A percentile compares a stretch with the other conserved stretches of the same genome.
Evolutionary conservation across 202 grass and related monocot genomes (phyloP).

Genomic region (Schoenoplectus tabernaemontani): DNA sequence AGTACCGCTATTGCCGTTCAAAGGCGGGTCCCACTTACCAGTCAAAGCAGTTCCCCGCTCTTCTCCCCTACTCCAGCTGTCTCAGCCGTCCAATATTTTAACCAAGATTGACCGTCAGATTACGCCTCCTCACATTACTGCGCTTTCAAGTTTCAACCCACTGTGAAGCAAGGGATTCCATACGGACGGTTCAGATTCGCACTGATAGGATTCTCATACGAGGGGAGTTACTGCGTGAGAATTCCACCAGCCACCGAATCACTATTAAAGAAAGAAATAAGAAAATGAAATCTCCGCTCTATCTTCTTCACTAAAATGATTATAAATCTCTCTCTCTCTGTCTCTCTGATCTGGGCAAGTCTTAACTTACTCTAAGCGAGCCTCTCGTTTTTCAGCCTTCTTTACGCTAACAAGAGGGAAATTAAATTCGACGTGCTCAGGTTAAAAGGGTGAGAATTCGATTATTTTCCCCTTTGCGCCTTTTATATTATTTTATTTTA

Average conservation of each 20-base stretch:
- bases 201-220: conserved; percentile 1
- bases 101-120: background rate
- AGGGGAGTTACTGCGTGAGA: conserved; percentile 3
- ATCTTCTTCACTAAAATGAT: conserved; percentile 12
- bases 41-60: conserved; percentile 6
- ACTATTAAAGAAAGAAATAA: background rate
- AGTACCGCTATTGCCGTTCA: background rate
- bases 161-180: background rate
- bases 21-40: background rate
- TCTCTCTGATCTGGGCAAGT: conserved; percentile 17
- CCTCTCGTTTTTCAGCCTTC: background rate
- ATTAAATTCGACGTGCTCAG: conserved; percentile 20
- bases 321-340: background rate
- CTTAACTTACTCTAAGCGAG: conserved; percentile 8
- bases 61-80: background rate
- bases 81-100: background rate
- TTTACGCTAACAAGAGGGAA: conserved; percentile 10
- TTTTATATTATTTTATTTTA: conserved; percentile 7
- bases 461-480: conserved; percentile 19
- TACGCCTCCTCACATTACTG: background rate
- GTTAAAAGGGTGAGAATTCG: conserved; percentile 27
- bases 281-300: conserved; percentile 17
- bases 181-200: background rate
- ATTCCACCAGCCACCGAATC: conserved; percentile 10
- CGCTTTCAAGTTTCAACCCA: background rate